These are phyloP conservation scores for Colletotrichum liriopes DNA, from an alignment of 2,329 filamentous ascomycete genomes.

Conservation along the genomic window DNA sequence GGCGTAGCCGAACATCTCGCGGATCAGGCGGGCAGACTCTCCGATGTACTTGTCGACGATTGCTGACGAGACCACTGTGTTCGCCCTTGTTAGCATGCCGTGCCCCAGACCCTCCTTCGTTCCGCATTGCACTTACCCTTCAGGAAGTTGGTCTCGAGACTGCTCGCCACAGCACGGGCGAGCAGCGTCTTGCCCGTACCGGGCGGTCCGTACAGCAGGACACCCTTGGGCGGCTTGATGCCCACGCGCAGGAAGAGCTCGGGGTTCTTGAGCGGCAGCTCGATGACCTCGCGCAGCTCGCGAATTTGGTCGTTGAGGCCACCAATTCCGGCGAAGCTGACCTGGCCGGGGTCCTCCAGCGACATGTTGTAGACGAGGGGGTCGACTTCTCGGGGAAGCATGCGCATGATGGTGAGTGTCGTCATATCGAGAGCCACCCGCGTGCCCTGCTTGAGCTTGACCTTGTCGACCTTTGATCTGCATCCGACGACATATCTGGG, in stretches of 20 bases:
- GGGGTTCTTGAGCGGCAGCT: slow-evolving; percentile 97
- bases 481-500: slow-evolving; percentile 98
- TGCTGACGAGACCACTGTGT: slow-evolving; percentile 92
- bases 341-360: slow-evolving; percentile 95
- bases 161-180: slow-evolving; percentile 94
- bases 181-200: slow-evolving; percentile 97
- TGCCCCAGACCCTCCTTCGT: neutral
- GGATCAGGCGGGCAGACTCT: slow-evolving; percentile 95
- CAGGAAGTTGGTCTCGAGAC: slow-evolving; percentile 97
- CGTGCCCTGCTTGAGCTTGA: slow-evolving; percentile 97
- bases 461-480: slow-evolving; percentile 97
- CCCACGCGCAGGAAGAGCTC: slow-evolving; percentile 97
- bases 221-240: slow-evolving; percentile 99
- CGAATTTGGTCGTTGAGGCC: slow-evolving; percentile 98
- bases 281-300: slow-evolving; percentile 97
- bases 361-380: slow-evolving; percentile 99
- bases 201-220: slow-evolving; percentile 94
- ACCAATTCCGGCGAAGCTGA: slow-evolving; percentile 98
- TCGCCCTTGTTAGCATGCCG: slow-evolving; percentile 40
- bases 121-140: slow-evolving; percentile 78
- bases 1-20: slow-evolving; percentile 99
- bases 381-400: slow-evolving; percentile 98
- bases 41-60: slow-evolving; percentile 99
- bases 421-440: slow-evolving; percentile 99
- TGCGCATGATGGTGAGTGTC: slow-evolving; percentile 99